Evolutionary conservation across 768 basidiomycete species (phyloP).

Genomic region (Psilocybe azurescens): DNA sequence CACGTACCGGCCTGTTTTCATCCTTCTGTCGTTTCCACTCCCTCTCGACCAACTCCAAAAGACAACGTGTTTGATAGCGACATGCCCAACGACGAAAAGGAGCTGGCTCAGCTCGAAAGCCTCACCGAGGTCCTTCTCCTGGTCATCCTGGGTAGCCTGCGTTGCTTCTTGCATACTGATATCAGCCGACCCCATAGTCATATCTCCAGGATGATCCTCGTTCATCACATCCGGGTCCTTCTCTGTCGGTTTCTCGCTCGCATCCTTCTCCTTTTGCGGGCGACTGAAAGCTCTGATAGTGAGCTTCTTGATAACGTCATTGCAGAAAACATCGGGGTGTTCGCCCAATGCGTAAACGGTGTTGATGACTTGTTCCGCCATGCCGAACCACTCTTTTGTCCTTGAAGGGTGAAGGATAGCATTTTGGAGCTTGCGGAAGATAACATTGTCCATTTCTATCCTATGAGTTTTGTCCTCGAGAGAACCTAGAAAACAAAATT

Average conservation of each 20-base stretch:
- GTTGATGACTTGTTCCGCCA: slow-evolving; percentile 97
- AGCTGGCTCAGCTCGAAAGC: slow-evolving; percentile 91
- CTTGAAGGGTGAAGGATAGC: slow-evolving; percentile 81
- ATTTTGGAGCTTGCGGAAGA: slow-evolving; percentile 85
- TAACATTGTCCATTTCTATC: slow-evolving; percentile 82
- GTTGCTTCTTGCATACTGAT: slow-evolving; percentile 33
- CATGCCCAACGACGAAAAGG: slow-evolving; percentile 95
- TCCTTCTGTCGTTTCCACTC: slow-evolving; percentile 98
- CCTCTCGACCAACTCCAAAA: slow-evolving; percentile 94
- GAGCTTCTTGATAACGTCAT: slow-evolving; percentile 82
- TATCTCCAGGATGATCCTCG: slow-evolving; percentile 50
- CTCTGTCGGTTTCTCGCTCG: slow-evolving; percentile 12
- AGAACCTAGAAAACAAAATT: slow-evolving; percentile 60
- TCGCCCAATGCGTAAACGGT: slow-evolving; percentile 95
- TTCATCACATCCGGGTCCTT: slow-evolving; percentile 52
- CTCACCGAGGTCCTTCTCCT: slow-evolving; percentile 66
- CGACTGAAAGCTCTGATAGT: slow-evolving; percentile 70
- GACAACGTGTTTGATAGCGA: slow-evolving; percentile 97
- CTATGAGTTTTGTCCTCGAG: slow-evolving; percentile 86
- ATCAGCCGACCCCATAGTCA: slow-evolving; percentile 31
- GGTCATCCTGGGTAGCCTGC: slow-evolving; percentile 29
- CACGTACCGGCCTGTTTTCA: slow-evolving; percentile 74
- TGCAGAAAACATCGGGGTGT: slow-evolving; percentile 87
- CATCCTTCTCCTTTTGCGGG: slow-evolving; percentile 28
- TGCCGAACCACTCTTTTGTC: slow-evolving; percentile 94